These are phyloP conservation scores for Cryphonectria radicalis DNA, from an alignment of 2,329 filamentous ascomycete species.

Conservation along the genomic window DNA sequence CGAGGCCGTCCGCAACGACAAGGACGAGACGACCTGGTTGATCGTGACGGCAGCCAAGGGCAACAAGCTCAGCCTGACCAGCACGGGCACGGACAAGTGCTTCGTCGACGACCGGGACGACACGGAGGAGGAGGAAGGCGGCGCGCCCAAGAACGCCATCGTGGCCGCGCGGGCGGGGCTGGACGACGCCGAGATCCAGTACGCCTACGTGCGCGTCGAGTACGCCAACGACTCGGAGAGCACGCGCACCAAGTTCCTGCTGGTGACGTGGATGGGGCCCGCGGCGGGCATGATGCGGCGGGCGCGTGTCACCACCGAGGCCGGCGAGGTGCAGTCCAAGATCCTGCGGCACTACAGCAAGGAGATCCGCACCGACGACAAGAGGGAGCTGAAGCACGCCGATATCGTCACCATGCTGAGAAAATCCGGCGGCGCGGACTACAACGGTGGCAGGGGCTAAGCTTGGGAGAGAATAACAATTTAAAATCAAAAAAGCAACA, in stretches of 20 bases:
- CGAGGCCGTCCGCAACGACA: slow-evolving; percentile 69
- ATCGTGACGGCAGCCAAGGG: slow-evolving; percentile 62
- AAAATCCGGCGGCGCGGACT: slow-evolving; percentile 72
- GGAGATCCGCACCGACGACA: slow-evolving; percentile 64
- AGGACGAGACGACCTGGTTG: slow-evolving; percentile 68
- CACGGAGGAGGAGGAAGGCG: slow-evolving; percentile 68
- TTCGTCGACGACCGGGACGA: slow-evolving; percentile 64
- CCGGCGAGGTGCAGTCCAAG: slow-evolving; percentile 62
- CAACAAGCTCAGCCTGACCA: slow-evolving; percentile 59
- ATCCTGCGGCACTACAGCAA: slow-evolving; percentile 68
- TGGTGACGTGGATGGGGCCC: slow-evolving; percentile 71
- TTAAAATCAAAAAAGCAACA: not conserved
- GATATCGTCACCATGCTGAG: slow-evolving; percentile 65
- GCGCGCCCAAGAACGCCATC: slow-evolving; percentile 66
- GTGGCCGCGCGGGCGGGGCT: slow-evolving; percentile 58
- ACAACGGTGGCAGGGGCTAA: slow-evolving; percentile 66
- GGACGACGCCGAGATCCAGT: slow-evolving; percentile 65
- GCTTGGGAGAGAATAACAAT: not conserved
- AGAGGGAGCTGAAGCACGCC: slow-evolving; percentile 62
- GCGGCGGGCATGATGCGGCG: slow-evolving; percentile 70
- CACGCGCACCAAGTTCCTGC: slow-evolving; percentile 69
- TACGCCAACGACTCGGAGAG: slow-evolving; percentile 74
- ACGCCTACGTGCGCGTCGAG: slow-evolving; percentile 68
- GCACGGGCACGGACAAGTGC: slow-evolving; percentile 63
- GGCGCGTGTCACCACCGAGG: slow-evolving; percentile 70